A percentile compares a stretch with the other conserved stretches of the same genome.
phyloP scores from a whole-genome alignment of 768 basidiomycete genomes.

The Clavulina sp. region DNA sequence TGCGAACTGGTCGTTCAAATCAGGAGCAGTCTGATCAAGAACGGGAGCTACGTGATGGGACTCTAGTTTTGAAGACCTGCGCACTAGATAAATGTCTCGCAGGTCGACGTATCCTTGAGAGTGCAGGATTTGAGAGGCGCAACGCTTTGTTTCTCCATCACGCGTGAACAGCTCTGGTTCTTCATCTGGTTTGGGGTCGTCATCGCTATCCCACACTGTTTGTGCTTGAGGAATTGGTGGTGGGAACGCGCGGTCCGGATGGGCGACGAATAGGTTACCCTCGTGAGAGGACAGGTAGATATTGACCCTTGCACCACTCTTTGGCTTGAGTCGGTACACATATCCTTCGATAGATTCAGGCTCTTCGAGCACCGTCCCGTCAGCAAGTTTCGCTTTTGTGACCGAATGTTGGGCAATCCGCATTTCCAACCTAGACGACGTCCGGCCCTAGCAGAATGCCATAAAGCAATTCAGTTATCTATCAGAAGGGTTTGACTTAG shows the following conservation, averaged over 20 bases:
- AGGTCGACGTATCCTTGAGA: slow-evolving; percentile 60
- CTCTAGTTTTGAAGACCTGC: slow-evolving; percentile 37
- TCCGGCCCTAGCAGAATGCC: slow-evolving; percentile 19
- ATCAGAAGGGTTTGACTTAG: slow-evolving; percentile 32
- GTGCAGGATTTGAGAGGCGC: slow-evolving; percentile 41
- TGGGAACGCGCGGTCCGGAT: slow-evolving; percentile 17
- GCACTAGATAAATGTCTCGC: slow-evolving; percentile 44
- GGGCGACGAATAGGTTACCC: slow-evolving; percentile 49
- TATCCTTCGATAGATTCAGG: slow-evolving; percentile 80
- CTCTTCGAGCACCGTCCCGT: slow-evolving; percentile 39
- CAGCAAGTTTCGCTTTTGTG: slow-evolving; percentile 24
- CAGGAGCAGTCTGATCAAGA: slow-evolving; percentile 4
- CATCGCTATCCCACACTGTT: too few species aligned
- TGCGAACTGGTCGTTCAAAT: neutral
- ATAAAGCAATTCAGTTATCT: neutral
- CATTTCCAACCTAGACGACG: slow-evolving; percentile 41
- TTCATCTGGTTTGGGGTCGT: slow-evolving; percentile 4
- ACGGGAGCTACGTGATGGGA: neutral
- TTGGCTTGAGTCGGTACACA: slow-evolving; percentile 49
- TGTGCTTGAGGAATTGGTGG: slow-evolving; percentile 4
- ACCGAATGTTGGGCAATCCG: slow-evolving; percentile 56
- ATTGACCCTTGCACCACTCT: slow-evolving; percentile 28
- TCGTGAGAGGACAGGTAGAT: slow-evolving; percentile 58
- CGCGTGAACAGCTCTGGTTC: slow-evolving; percentile 18
- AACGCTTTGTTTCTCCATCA: slow-evolving; percentile 40